Evolutionary conservation across 2,329 filamentous ascomycete genomes (phyloP).

Genomic region (Fusarium nurragi): DNA sequence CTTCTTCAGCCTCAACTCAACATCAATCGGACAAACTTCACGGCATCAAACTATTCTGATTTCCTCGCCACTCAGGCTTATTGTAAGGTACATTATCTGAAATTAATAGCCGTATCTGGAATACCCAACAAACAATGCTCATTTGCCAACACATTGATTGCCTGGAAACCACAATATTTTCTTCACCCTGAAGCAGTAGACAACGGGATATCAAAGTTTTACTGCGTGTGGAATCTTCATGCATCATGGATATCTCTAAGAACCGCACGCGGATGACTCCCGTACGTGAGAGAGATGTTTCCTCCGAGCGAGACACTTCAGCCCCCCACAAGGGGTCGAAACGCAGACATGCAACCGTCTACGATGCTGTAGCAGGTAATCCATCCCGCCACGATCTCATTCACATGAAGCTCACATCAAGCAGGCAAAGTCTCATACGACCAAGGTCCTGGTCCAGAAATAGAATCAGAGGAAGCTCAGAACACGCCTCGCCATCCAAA

Average conservation of each 20-base stretch:
- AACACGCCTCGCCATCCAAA: slow-evolving; percentile 27
- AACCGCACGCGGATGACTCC: slow-evolving; percentile 7
- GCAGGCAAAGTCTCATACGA: slow-evolving; percentile 47
- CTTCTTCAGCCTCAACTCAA: slow-evolving; percentile 17
- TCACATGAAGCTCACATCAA: slow-evolving; percentile 39
- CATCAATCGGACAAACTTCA: not conserved
- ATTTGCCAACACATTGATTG: slow-evolving; percentile 1
- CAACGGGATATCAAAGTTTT: not conserved
- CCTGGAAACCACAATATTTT: slow-evolving; percentile 7
- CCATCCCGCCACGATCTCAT: not conserved
- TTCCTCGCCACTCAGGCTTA: not conserved
- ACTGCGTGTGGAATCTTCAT: not conserved
- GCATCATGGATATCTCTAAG: slow-evolving; percentile 24
- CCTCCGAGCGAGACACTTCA: slow-evolving; percentile 8
- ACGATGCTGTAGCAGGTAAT: slow-evolving; percentile 77
- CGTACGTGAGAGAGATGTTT: slow-evolving; percentile 17
- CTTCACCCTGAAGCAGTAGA: slow-evolving; percentile 16
- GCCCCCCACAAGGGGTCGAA: slow-evolving; percentile 26
- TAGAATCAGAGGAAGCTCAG: slow-evolving; percentile 35
- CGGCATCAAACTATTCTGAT: not conserved
- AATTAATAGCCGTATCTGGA: not conserved
- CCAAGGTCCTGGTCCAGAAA: slow-evolving; percentile 36
- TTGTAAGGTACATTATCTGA: not conserved
- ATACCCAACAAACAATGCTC: slow-evolving; percentile 23
- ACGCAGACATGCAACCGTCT: slow-evolving; percentile 64